Evolutionary conservation across 2,329 filamentous ascomycete species (phyloP).

Genomic region (Colletotrichum abscissum): DNA sequence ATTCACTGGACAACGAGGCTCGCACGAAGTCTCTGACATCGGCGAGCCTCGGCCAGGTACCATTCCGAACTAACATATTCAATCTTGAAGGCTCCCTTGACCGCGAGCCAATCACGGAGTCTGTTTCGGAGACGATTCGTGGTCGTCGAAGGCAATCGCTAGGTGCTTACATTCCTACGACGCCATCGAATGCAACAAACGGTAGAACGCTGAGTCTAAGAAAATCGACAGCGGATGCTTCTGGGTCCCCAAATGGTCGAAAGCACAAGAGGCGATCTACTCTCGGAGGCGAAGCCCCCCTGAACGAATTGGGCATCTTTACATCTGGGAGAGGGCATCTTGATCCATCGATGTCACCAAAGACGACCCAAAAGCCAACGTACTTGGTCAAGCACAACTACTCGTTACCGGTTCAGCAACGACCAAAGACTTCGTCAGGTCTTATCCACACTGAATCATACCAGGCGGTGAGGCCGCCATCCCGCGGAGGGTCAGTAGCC

Average conservation of each 20-base stretch:
- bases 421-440: conserved; percentile 21
- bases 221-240: background rate
- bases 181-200: background rate
- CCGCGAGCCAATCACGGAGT: conserved; percentile 25
- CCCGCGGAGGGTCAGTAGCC: conserved; percentile 35
- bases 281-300: background rate
- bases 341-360: conserved; percentile 22
- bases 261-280: conserved; percentile 12
- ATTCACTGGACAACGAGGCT: background rate
- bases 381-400: conserved; percentile 38
- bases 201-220: background rate
- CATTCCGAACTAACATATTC: conserved; percentile 30
- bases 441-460: conserved; percentile 14
- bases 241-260: background rate
- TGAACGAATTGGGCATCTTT: conserved; percentile 24
- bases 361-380: conserved; percentile 38
- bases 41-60: conserved; percentile 24
- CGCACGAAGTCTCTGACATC: conserved; percentile 38
- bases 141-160: conserved; percentile 29
- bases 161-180: conserved; percentile 30
- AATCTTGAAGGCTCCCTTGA: conserved; percentile 16
- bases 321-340: conserved; percentile 6
- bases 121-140: conserved; percentile 12
- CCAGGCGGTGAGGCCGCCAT: conserved; percentile 31
- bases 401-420: conserved; percentile 32